Percentiles rank a stretch among this genome's conserved stretches.
These are phyloP conservation scores for Camellia sinensis DNA, from an alignment of 148 eudicot genomes.

Conservation along the genomic window DNA sequence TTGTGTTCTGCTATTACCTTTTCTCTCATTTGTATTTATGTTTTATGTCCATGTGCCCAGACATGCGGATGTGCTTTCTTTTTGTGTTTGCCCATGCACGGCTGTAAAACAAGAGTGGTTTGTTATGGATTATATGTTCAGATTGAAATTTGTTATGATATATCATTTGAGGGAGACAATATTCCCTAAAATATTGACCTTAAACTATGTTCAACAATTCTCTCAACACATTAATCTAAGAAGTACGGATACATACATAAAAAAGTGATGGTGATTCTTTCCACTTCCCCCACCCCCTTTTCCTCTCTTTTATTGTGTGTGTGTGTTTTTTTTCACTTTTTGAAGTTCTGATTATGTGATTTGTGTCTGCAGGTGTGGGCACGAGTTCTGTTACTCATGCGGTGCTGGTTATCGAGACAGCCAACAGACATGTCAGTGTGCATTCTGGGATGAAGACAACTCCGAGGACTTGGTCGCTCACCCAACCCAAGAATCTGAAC, in stretches of 20 bases:
- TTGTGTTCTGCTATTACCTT: neutral
- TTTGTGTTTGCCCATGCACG: neutral
- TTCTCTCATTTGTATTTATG: too few species aligned
- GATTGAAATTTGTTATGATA: neutral
- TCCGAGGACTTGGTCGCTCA: constrained; percentile 26
- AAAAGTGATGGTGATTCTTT: too few species aligned
- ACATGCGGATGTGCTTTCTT: neutral
- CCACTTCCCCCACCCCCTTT: too few species aligned
- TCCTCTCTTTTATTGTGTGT: too few species aligned
- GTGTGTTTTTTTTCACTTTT: too few species aligned
- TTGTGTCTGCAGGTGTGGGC: constrained; percentile 53
- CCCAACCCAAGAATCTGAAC: constrained; percentile 47
- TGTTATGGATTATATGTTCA: too few species aligned
- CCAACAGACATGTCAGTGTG: constrained; percentile 62
- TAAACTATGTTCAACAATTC: too few species aligned
- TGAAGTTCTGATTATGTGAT: neutral
- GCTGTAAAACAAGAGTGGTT: neutral
- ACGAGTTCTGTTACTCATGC: constrained; percentile 74
- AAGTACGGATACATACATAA: too few species aligned
- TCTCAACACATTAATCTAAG: too few species aligned
- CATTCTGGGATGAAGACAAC: constrained; percentile 51
- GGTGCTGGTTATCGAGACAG: constrained; percentile 52
- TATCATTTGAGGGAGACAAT: too few species aligned
- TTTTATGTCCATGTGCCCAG: neutral
- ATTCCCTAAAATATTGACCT: too few species aligned